A percentile compares a stretch with the other conserved stretches of the same genome.
phyloP scores from a whole-genome alignment of 352 stramenopile genomes.

The Phytopythium boreale region DNA sequence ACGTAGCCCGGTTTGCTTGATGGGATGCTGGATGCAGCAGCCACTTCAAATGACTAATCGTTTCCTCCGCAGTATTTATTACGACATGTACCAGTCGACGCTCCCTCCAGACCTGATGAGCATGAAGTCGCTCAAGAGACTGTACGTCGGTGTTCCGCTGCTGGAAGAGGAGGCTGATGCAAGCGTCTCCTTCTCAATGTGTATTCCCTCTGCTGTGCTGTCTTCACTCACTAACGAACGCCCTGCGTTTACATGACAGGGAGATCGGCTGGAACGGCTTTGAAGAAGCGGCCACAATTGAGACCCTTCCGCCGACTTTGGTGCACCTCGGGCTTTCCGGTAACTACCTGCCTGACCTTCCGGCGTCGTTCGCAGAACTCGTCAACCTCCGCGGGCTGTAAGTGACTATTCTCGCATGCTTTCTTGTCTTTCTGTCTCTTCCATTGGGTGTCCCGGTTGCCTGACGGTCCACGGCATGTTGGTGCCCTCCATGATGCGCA shows the following conservation, averaged over 20 bases:
- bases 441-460: background rate
- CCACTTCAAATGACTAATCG: background rate
- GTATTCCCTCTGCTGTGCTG: background rate
- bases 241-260: slow-evolving; percentile 7
- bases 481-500: background rate
- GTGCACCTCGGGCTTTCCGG: slow-evolving; percentile 19
- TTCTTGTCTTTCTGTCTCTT: too few relatives aligned
- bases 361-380: slow-evolving; percentile 20
- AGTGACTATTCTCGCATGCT: background rate
- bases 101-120: slow-evolving; percentile 15
- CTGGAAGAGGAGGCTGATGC: background rate
- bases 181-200: too few relatives aligned
- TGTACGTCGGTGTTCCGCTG: slow-evolving; percentile 11
- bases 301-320: slow-evolving; percentile 21
- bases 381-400: slow-evolving; percentile 21
- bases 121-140: slow-evolving; percentile 17
- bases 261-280: slow-evolving; percentile 38
- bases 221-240: background rate
- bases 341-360: slow-evolving; percentile 16
- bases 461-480: background rate
- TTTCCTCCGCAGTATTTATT: slow-evolving; percentile 4
- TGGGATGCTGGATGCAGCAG: background rate
- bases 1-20: background rate
- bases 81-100: slow-evolving; percentile 6
- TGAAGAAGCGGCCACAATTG: slow-evolving; percentile 15